A percentile compares a stretch with the other conserved stretches of the same genome.
Evolutionary conservation across 177 flowering plant genomes (phyloP).

Genomic region (Vitis hybrid): DNA sequence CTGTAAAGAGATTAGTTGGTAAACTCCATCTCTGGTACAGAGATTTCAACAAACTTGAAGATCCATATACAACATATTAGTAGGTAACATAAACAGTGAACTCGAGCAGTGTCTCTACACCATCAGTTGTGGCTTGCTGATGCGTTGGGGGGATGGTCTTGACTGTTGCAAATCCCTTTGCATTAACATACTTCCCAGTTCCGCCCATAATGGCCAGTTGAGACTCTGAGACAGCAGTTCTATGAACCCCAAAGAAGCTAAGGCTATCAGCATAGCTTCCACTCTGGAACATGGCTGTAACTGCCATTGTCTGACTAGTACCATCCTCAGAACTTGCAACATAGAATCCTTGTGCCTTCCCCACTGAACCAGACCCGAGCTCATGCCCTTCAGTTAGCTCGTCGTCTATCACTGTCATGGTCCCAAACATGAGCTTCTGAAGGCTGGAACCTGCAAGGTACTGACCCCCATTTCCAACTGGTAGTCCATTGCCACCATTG

Average conservation of each 20-base stretch:
- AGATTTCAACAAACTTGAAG: no score
- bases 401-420: constrained; percentile 37
- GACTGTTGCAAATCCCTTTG: constrained; percentile 17
- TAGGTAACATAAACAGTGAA: constrained; percentile 44
- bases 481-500: constrained; percentile 32
- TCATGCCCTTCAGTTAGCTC: constrained; percentile 42
- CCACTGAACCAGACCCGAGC: constrained; percentile 29
- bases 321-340: constrained; percentile 36
- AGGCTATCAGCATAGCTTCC: constrained; percentile 26
- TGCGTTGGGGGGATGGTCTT: constrained; percentile 9
- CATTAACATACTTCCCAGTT: constrained; percentile 29
- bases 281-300: constrained; percentile 32
- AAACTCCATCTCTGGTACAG: no score
- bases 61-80: background rate
- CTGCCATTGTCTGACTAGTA: constrained; percentile 37
- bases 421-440: constrained; percentile 35
- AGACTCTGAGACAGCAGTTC: constrained; percentile 19
- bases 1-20: no score
- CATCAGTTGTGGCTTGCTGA: constrained; percentile 37
- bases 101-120: constrained; percentile 46
- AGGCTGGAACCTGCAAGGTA: constrained; percentile 20
- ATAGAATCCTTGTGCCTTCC: constrained; percentile 47
- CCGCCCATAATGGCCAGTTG: constrained; percentile 25
- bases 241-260: constrained; percentile 37
- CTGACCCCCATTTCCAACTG: constrained; percentile 39